A percentile compares a stretch with the other conserved stretches of the same genome.
Conservation (phyloP, 768 basidiomycete species). For the Cubamyces lactineus region DNA sequence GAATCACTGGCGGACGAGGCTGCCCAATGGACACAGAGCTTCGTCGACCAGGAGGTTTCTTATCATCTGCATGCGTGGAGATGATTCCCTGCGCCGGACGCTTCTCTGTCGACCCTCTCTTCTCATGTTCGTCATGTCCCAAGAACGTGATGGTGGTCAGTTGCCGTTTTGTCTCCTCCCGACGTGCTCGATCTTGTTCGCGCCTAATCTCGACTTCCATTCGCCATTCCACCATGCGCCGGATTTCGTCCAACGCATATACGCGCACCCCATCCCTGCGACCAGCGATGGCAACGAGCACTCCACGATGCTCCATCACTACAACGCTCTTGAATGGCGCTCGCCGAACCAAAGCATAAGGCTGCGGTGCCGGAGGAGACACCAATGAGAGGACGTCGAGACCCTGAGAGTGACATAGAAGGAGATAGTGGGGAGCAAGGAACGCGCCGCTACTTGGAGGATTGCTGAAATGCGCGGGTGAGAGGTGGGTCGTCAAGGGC, state of each 20-base stretch:
- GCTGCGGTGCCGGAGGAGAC: conserved; percentile 73
- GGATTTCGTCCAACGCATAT: conserved; percentile 86
- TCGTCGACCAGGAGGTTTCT: conserved; percentile 27
- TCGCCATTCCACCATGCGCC: conserved; percentile 86
- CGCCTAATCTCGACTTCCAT: conserved; percentile 78
- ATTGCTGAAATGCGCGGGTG: conserved; percentile 76
- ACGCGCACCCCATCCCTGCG: conserved; percentile 85
- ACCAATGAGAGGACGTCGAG: conserved; percentile 81
- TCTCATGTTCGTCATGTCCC: conserved; percentile 50
- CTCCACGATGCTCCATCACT: conserved; percentile 90
- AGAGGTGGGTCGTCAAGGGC: conserved; percentile 66
- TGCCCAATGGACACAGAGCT: conserved; percentile 30
- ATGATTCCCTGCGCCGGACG: conserved; percentile 11
- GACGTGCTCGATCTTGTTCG: conserved; percentile 71
- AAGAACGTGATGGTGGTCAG: conserved; percentile 29
- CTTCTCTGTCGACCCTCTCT: conserved; percentile 45
- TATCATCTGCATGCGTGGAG: conserved; percentile 14
- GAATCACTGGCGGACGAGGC: conserved; percentile 22
- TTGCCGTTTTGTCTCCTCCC: conserved; percentile 66
- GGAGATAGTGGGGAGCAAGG: conserved; percentile 76
- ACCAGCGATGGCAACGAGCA: conserved; percentile 88
- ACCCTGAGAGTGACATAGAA: conserved; percentile 85
- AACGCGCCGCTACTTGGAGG: conserved; percentile 82
- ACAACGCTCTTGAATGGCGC: conserved; percentile 87
- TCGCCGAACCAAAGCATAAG: conserved; percentile 81